Percentiles rank a stretch among this genome's conserved stretches.
Evolutionary conservation across 1,284 basidiomycete species (phyloP).

Genomic region (Tilletia indica): DNA sequence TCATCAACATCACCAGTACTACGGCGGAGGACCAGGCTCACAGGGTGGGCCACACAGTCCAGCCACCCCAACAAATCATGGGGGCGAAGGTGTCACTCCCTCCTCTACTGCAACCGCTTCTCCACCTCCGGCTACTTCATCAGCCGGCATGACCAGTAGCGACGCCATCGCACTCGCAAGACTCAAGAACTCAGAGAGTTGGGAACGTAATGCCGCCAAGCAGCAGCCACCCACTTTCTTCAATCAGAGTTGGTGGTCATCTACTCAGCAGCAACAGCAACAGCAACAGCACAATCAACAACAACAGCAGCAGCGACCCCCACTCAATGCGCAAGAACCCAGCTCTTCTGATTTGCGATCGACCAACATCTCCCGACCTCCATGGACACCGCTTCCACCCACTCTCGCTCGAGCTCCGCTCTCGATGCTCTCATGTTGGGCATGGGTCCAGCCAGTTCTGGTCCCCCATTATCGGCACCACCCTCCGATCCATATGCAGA

Average conservation of each 20-base stretch:
- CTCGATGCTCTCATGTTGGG: slow-evolving; percentile 8
- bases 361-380: slow-evolving; percentile 11
- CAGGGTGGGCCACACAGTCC: neutral
- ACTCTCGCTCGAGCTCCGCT: slow-evolving; percentile 11
- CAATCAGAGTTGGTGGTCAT: slow-evolving; percentile 4
- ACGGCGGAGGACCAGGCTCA: neutral
- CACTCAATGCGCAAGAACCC: neutral
- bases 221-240: slow-evolving; percentile 12
- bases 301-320: slow-evolving; percentile 7
- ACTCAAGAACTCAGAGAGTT: slow-evolving; percentile 12
- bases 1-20: neutral
- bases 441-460: neutral
- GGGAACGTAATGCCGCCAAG: slow-evolving; percentile 12
- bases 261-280: slow-evolving; percentile 11
- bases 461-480: neutral
- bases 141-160: neutral
- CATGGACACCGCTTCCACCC: slow-evolving; percentile 9
- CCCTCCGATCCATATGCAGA: slow-evolving; percentile 7
- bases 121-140: neutral
- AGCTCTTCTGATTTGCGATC: neutral
- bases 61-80: neutral
- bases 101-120: neutral
- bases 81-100: neutral
- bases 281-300: slow-evolving; percentile 16
- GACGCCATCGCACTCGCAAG: neutral